A percentile compares a stretch with the other conserved stretches of the same genome.
Conservation (phyloP, 495 filamentous ascomycete species). For the Annulohypoxylon moriforme region DNA sequence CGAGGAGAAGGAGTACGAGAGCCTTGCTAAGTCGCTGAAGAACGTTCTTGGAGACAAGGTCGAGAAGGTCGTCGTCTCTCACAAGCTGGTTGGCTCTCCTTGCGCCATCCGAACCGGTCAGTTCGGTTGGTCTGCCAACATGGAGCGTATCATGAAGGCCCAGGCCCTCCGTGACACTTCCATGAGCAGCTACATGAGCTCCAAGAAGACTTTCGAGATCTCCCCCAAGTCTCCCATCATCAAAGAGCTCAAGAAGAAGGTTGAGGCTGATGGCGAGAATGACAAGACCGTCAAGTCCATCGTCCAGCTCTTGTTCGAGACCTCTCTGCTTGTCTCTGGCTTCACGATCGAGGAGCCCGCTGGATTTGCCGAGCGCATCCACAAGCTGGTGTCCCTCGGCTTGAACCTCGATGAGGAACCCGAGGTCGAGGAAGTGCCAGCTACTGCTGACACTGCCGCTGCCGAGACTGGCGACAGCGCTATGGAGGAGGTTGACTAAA, state of each 20-base stretch:
- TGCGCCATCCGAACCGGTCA: conserved; percentile 99
- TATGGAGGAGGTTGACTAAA: conserved; percentile 78
- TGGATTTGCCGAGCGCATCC: conserved; percentile 96
- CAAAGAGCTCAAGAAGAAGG: conserved; percentile 99
- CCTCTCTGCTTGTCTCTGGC: conserved; percentile 95
- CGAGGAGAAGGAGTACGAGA: conserved; percentile 98
- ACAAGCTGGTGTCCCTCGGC: conserved; percentile 97
- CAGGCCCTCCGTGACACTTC: conserved; percentile 99
- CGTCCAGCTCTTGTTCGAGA: conserved; percentile 97
- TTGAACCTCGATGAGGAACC: conserved; percentile 95
- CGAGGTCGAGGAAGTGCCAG: conserved; percentile 74
- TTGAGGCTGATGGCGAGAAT: conserved; percentile 95
- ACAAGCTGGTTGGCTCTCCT: conserved; percentile 95
- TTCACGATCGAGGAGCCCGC: conserved; percentile 99
- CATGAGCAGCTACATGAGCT: conserved; percentile 99
- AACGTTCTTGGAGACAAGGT: conserved; percentile 99
- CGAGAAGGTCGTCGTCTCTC: conserved; percentile 98
- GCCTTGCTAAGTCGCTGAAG: conserved; percentile 94
- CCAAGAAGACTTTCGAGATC: conserved; percentile 99
- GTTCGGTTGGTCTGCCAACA: conserved; percentile 99
- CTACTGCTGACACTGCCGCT: conserved; percentile 63
- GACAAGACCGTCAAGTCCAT: conserved; percentile 99
- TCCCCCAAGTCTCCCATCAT: conserved; percentile 98
- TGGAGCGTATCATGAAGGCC: conserved; percentile 99
- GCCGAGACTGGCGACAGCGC: conserved; percentile 68